These are phyloP conservation scores for Thelephora aurantiotincta DNA, from an alignment of 768 basidiomycete genomes.

Conservation along the genomic window DNA sequence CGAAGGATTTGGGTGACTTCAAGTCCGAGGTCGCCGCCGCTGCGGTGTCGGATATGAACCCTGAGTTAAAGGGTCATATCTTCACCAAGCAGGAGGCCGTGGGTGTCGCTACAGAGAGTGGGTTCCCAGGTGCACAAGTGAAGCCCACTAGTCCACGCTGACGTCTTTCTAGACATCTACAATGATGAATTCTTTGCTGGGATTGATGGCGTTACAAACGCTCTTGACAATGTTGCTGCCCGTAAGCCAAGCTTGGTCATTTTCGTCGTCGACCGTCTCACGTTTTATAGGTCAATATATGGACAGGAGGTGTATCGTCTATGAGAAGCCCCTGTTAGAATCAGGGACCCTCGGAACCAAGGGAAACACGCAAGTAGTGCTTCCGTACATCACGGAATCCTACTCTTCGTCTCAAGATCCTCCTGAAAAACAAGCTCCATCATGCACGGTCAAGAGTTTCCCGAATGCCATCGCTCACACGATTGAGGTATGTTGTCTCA, in stretches of 20 bases:
- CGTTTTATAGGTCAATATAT: conserved; percentile 69
- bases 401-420: conserved; percentile 98
- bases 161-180: conserved; percentile 51
- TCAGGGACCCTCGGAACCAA: conserved; percentile 98
- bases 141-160: conserved; percentile 6
- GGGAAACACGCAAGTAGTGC: conserved; percentile 91
- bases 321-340: conserved; percentile 88
- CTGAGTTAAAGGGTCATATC: conserved; percentile 77
- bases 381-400: conserved; percentile 90
- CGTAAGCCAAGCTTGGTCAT: conserved; percentile 35
- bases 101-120: conserved; percentile 85
- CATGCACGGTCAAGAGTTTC: conserved; percentile 98
- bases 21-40: conserved; percentile 89
- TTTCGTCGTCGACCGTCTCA: conserved; percentile 3
- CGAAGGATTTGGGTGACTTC: conserved; percentile 94
- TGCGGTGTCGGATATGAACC: conserved; percentile 94
- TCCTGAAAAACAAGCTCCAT: conserved; percentile 93
- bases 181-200: conserved; percentile 76
- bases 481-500: conserved; percentile 60
- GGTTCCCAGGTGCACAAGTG: conserved; percentile 15
- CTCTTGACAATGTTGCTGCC: conserved; percentile 91
- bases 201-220: conserved; percentile 93
- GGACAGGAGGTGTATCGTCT: conserved; percentile 97
- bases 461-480: conserved; percentile 97
- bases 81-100: conserved; percentile 85